Conservation (phyloP, 2,329 filamentous ascomycete genomes). For the Colletotrichum kahawae region DNA sequence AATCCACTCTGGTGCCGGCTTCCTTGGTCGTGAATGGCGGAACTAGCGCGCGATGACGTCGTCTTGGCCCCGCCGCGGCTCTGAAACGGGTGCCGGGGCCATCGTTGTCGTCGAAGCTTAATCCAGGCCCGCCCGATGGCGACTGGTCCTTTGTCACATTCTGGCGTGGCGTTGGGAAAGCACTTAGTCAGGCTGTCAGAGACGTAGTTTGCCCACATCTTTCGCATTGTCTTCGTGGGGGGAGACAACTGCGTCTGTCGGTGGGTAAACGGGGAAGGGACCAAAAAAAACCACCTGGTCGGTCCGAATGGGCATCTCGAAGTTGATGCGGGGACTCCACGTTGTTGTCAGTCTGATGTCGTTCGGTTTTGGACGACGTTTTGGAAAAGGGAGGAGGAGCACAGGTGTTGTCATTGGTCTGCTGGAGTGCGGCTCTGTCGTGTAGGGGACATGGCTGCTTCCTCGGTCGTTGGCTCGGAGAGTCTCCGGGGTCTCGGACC, state of each 20-base stretch:
- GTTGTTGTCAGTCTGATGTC: constrained; percentile 11
- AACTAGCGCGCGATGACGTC: constrained; percentile 6
- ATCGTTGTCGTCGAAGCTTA: constrained; percentile 11
- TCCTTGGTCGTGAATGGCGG: neutral
- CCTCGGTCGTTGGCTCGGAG: constrained; percentile 13
- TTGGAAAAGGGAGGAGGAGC: neutral
- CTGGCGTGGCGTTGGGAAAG: neutral
- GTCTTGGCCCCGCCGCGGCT: constrained; percentile 1
- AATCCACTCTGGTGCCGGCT: neutral
- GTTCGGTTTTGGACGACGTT: neutral
- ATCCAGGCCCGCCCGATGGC: neutral
- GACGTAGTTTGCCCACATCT: neutral
- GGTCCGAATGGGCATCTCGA: constrained; percentile 6
- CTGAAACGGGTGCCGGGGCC: constrained; percentile 13
- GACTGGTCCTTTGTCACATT: neutral
- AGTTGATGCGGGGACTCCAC: constrained; percentile 12
- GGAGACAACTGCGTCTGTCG: neutral
- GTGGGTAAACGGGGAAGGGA: neutral
- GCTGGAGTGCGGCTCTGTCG: neutral
- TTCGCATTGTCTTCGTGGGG: neutral
- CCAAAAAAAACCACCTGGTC: neutral
- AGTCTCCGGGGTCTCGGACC: neutral
- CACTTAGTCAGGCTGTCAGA: neutral
- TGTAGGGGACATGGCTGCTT: neutral
- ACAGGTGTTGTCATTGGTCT: neutral